Base-by-base conservation (phyloP, 2,329 filamentous ascomycete species). In the Colletotrichum sp. region DNA sequence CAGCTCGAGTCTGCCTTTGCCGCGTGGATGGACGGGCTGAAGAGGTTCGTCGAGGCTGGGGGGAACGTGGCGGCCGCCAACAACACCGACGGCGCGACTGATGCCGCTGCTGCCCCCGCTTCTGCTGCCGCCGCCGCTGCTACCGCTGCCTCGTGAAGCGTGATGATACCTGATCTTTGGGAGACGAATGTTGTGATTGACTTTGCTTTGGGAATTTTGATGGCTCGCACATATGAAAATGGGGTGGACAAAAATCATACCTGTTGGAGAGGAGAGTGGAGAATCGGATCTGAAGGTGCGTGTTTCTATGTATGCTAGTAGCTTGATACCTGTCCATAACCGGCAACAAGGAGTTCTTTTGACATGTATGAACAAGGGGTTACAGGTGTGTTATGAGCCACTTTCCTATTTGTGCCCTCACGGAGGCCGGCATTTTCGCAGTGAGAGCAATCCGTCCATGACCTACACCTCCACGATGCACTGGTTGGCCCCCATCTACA, bases 1-100 rank as follows among this genome's bases (percentile, higher is more conserved):
- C 77, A 80, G 77, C 77, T 89, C 32, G 75, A 80, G 60, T 80
- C 78, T 12, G 83, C 83, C 18, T 85, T 87, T 73, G 81, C 81
- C 39, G 82, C 81, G 70, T 88, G 86, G 83, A 83, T 81, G 77
- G 80, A 81, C 34, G 86, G 85, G 36, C 74, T 89, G 72, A 87
- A 85, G 83, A 77, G 68, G 64, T 74, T 74, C 64, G 80, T 81
- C 0, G 83, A 84, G 78, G 74, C 21, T 4, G 71, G 71, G 10
- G 67, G 55, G 18, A 32, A 39, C 4, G 52, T 26, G 5, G 52
- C 52, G 3, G 69, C 69, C 12, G 61, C 60, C 32, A 34, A 59
- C 26, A 52, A 39, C 26, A 61, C 34, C 14, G 28, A 48, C 4
- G n/a, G 18, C 12, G 36, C 10, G n/a, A 28, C 64, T 18, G 57